Evolutionary conservation across 1,139 yeast genomes (phyloP), one percentile per base, ranked within the genome.

Genomic region (Magnusiomyces ingens): DNA sequence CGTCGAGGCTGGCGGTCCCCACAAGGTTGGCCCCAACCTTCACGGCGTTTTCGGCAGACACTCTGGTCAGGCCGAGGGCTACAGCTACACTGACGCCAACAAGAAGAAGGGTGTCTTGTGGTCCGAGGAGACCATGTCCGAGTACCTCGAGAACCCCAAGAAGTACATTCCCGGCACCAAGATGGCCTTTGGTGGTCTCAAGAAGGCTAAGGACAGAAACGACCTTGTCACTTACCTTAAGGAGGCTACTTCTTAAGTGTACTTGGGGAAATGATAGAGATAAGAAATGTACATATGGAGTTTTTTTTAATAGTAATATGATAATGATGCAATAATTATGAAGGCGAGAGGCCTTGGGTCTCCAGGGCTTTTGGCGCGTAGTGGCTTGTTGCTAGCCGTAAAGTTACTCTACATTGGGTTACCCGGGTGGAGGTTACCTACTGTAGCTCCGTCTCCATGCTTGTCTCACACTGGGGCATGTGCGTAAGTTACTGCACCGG

Each of bases 101-200:
- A 88, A 88, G 82, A 85, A 86, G 81, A 90, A 90, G 79, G 95
- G 91, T 70, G 95, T 91, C 62, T 67, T 66, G 59, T 93, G 99
- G 99, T 65, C 70, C 63, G 94, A 84, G 71, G 93, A 90, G 72
- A 81, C 90, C 74, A 81, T 93, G 85, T 81, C 85, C 67, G 96
- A 87, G 74, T 93, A 93, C 84, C 84, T 93, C 76, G 95, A 86
- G 78, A 94, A 93, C 88, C 99, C 99, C 79, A 93, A 93, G 95
- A 93, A 93, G 81, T 93, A 90, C 80, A 90, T 93, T 67, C 99
- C 99, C 71, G 99, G 99, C 76, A 93, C 98, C 79, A 93, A 93
- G 85, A 93, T 93, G 99, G 99, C 99, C 63, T 93, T 93, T 70
- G 99, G 97, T 79, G 99, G 99, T 78, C 84, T 93, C 76, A 93